These are phyloP conservation scores for Fraxinus velutina DNA, from an alignment of 305 asterid genomes.

Conservation along the genomic window DNA sequence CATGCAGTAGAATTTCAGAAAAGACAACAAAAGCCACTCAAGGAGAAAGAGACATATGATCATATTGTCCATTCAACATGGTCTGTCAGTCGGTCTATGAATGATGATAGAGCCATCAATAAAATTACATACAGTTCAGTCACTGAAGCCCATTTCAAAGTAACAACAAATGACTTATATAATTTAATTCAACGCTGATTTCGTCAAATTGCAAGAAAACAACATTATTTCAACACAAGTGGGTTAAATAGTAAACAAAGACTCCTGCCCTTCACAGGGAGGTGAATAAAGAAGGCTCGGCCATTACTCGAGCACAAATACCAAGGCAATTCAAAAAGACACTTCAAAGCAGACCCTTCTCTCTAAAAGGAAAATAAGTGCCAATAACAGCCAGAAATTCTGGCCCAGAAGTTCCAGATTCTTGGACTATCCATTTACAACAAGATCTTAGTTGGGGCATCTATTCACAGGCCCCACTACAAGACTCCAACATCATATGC, in stretches of 20 bases:
- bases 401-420: constrained; percentile 19
- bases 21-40: neutral
- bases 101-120: neutral
- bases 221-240: neutral
- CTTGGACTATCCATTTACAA: constrained; percentile 22
- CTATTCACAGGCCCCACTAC: constrained; percentile 46
- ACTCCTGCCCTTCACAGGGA: neutral
- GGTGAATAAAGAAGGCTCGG: neutral
- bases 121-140: neutral
- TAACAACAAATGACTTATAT: neutral
- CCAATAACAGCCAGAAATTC: neutral
- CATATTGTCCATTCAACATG: neutral
- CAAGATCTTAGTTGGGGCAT: constrained; percentile 34
- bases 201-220: neutral
- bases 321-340: neutral
- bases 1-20: neutral
- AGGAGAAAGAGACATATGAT: neutral
- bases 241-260: neutral
- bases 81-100: neutral
- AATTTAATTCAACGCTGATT: neutral
- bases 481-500: constrained; percentile 12
- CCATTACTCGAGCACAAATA: neutral
- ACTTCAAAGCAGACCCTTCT: neutral
- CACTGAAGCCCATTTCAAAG: neutral
- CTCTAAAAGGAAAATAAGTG: neutral